phyloP scores from a whole-genome alignment of 78 protist genomes.

The Dictyostelium brefeldianum region DNA sequence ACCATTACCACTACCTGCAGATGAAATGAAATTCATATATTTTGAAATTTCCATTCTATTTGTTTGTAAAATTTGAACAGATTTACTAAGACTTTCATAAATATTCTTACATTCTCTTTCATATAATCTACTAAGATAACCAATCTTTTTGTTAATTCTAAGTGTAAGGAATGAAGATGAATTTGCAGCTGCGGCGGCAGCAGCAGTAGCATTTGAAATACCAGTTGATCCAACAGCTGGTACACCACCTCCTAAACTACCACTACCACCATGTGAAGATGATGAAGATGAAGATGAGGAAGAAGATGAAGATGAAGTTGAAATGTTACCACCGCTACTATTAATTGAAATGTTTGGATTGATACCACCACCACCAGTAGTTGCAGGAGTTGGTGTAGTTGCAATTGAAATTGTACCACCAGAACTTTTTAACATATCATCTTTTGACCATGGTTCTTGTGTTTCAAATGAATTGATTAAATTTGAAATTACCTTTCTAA shows the following conservation, averaged over 20 bases:
- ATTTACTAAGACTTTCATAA: conserved; percentile 58
- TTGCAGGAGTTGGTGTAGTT: not conserved
- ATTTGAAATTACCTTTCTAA: conserved; percentile 46
- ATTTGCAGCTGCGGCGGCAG: not conserved
- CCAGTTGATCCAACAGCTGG: not conserved
- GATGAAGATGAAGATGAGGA: not conserved
- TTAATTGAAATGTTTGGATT: not conserved
- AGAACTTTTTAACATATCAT: not conserved
- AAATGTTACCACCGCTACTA: not conserved
- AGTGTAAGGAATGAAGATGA: conserved; percentile 1
- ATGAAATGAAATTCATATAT: conserved; percentile 38
- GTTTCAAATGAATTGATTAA: conserved; percentile 57
- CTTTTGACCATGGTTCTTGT: conserved; percentile 78
- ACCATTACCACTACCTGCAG: too few relatives aligned
- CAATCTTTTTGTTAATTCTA: conserved; percentile 61
- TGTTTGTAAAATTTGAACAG: conserved; percentile 64
- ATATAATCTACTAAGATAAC: conserved; percentile 54
- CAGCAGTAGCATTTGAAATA: not conserved
- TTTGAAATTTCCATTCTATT: conserved; percentile 79
- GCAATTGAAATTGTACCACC: not conserved
- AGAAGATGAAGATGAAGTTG: not conserved
- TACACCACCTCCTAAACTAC: not conserved
- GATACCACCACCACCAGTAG: not conserved
- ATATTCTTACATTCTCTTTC: conserved; percentile 55
- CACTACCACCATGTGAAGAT: not conserved